A percentile compares a stretch with the other conserved stretches of the same genome.
phyloP scores from a whole-genome alignment of 352 stramenopile genomes.

The Phytophthora cajani region DNA sequence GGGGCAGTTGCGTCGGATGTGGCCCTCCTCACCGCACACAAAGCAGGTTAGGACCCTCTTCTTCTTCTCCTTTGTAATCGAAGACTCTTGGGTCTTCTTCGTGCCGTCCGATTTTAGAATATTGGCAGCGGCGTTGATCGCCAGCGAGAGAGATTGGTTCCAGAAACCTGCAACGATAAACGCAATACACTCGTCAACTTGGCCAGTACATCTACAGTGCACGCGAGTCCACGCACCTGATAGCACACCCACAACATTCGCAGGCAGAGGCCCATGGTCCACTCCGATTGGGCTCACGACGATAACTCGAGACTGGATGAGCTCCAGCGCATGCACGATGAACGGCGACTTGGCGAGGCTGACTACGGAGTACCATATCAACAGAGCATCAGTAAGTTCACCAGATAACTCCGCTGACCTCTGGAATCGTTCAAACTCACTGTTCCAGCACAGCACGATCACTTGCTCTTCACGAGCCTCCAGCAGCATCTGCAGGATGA shows the following conservation, averaged over 20 bases:
- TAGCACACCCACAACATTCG: conserved; percentile 39
- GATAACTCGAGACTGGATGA: conserved; percentile 30
- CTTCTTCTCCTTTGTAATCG: conserved; percentile 8
- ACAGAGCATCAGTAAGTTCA: conserved; percentile 2
- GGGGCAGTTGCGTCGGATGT: conserved; percentile 22
- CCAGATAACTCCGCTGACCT: background rate
- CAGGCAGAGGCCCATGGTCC: conserved; percentile 37
- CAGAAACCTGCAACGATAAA: conserved; percentile 23
- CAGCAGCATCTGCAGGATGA: conserved; percentile 27
- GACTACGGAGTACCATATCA: conserved; percentile 15
- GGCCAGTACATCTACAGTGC: background rate
- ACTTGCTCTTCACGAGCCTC: conserved; percentile 23
- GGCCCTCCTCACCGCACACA: conserved; percentile 23
- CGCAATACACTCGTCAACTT: background rate
- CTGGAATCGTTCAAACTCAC: conserved; percentile 17
- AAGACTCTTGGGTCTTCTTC: background rate
- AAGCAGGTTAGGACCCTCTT: conserved; percentile 19
- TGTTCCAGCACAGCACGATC: conserved; percentile 50
- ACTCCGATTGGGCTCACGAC: conserved; percentile 36
- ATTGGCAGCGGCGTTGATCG: conserved; percentile 19
- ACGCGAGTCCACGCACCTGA: conserved; percentile 17
- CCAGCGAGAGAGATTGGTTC: conserved; percentile 37
- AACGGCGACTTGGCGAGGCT: conserved; percentile 35
- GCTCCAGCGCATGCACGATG: conserved; percentile 31
- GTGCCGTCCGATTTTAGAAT: background rate